Base-by-base conservation (phyloP, 495 filamentous ascomycete species). In the Trichoderma gamsii region DNA sequence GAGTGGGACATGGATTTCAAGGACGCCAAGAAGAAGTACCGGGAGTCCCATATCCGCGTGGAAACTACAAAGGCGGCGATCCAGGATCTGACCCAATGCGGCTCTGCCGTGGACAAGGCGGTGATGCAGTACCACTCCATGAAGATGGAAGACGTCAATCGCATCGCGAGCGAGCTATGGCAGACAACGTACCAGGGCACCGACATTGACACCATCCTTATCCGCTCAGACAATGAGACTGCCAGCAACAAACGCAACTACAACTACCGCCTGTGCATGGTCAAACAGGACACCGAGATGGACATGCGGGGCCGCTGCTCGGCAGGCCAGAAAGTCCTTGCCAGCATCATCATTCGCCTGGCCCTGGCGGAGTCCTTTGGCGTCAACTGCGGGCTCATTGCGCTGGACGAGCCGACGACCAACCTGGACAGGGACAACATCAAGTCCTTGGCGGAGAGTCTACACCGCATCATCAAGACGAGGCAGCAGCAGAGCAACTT, bases 71-170 rank as follows among this genome's bases (percentile, higher is more conserved):
- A 94, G 76, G 93, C 92, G 0, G 94, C 91, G 13, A 89, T 95
- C 46, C 92, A 95, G 68, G 95, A 99, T 74, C 81, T 99, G 38
- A 90, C 84, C 9, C 88, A 90, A 32, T 97, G 95, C 72, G 84
- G 83, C 15, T 79, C 81, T 2, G 94, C 94, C 15, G 82, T 99
- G 35, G 94, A 97, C 78, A 90, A 93, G 70, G 95, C 96, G 67
- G 95, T 99, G 76, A 97, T 99, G 93, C 89, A 88, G 71, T 98
- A 92, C 74, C 95, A 99, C 77, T 84, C 87, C 25, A 78, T 96
- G 67, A 99, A 98, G 81, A 99, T 99, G 95, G 93, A 94, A 74
- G 94, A 98, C 73, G 96, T 99, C 78, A 99, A 99, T 75, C 85
- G 88, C 65, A 97, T 97, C 74, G 85, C 94, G 70, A 92, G 91